These are phyloP conservation scores for Lentinula edodes DNA, from an alignment of 768 basidiomycete genomes.

Conservation along the genomic window DNA sequence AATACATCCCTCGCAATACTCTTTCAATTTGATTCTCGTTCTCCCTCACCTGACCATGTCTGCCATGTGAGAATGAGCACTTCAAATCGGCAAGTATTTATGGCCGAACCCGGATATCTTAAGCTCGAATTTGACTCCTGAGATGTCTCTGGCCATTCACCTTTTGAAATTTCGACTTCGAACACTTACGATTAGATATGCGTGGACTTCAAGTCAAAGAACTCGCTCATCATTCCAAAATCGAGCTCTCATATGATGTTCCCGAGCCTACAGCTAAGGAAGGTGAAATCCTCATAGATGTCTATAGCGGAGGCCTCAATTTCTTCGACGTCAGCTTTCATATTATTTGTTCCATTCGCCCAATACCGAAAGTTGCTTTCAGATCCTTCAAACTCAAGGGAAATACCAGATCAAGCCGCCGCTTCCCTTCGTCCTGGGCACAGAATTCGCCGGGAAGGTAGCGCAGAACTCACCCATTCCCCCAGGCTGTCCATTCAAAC, in stretches of 20 bases:
- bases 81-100: not conserved
- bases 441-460: constrained; percentile 69
- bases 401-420: constrained; percentile 84
- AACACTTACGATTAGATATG: constrained; percentile 36
- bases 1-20: constrained; percentile 2
- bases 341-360: not conserved
- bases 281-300: constrained; percentile 65
- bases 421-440: constrained; percentile 79
- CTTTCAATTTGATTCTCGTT: not conserved
- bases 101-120: not conserved
- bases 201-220: constrained; percentile 72
- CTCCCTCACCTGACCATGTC: too few species aligned
- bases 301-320: constrained; percentile 71
- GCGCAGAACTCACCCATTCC: constrained; percentile 70
- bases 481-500: constrained; percentile 66
- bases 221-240: constrained; percentile 63
- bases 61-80: not conserved
- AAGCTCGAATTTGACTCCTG: not conserved
- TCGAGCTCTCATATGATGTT: constrained; percentile 44
- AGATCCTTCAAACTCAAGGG: constrained; percentile 86
- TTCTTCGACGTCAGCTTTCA: constrained; percentile 58
- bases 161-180: not conserved
- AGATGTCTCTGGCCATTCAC: not conserved
- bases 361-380: not conserved
- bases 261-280: constrained; percentile 50